Evolutionary conservation across 1,284 basidiomycete species (phyloP), one percentile per base, ranked within the genome.

Genomic region (Microbotryum violaceum): DNA sequence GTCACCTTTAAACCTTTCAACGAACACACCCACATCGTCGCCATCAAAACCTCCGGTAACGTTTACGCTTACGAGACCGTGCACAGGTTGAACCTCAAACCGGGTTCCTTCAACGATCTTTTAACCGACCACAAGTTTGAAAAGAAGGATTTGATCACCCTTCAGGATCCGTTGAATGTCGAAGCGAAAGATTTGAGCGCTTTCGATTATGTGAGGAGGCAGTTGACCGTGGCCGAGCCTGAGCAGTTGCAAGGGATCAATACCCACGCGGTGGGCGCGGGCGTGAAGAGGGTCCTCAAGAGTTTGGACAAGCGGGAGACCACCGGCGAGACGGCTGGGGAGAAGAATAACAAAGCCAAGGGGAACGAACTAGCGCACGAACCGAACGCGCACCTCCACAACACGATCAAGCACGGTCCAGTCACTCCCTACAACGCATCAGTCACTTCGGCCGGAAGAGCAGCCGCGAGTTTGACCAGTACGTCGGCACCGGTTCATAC

Each of bases 401-500:
- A 47, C 2, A 33, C 54, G 31, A 27, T 42, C 56, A 46, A 53
- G 25, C 23, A 42, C 0, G 16, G 0, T 42, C 4, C 29, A 4
- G 46, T 57, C 0, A 50, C 60, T 1, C 69, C 70, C 88, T 91
- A 92, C 84, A 96, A 97, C 73, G 82, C 89, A 5, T 91, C 91
- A 4, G 89, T 90, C 6, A 91, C 89, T 73, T 91, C 91, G 0
- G 91, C 82, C 42, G 93, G 93, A n/a, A 79, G 87, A 51, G 83
- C 90, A 1, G 92, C 93, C 31, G 94, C 94, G 2, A 91, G 91
- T 2, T 78, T 98, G 54, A 99, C 96, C 0, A 92, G 89, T 4
- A 97, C 94, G 0, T 86, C 90, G 1, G 82, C 93, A 50, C 89
- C 89, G 67, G 87, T 91, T 6, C 83, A 86, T 59, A 85, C 85